Evolutionary conservation across 1,284 basidiomycete species (phyloP).

Genomic region (Ustilago cynodontis): DNA sequence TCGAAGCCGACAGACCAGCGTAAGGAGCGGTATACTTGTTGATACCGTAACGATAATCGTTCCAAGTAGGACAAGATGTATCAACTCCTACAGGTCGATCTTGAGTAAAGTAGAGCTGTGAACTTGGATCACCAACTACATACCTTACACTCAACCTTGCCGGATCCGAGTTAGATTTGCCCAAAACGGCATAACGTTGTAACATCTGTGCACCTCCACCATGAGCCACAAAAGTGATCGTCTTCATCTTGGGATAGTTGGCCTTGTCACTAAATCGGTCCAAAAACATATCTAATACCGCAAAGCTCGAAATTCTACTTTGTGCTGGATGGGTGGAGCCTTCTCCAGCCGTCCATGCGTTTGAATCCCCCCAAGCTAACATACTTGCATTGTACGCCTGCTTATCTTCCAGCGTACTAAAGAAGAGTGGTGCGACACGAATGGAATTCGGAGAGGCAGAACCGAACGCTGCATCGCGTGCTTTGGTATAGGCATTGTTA

Average conservation of each 20-base stretch:
- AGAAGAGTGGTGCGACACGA: constrained; percentile 59
- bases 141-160: constrained; percentile 46
- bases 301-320: constrained; percentile 32
- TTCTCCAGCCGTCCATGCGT: constrained; percentile 58
- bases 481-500: constrained; percentile 41
- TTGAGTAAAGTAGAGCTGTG: constrained; percentile 57
- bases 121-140: constrained; percentile 57
- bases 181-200: constrained; percentile 56
- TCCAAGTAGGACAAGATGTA: constrained; percentile 40
- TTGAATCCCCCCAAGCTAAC: constrained; percentile 57
- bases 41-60: constrained; percentile 58
- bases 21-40: constrained; percentile 31
- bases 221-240: constrained; percentile 62
- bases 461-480: constrained; percentile 16
- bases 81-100: constrained; percentile 52
- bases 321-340: constrained; percentile 36
- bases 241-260: constrained; percentile 56
- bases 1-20: neutral
- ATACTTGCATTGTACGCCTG: constrained; percentile 26
- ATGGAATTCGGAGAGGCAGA: constrained; percentile 43
- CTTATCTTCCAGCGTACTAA: constrained; percentile 44
- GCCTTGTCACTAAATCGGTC: constrained; percentile 26
- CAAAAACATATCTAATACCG: constrained; percentile 49
- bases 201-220: constrained; percentile 62
- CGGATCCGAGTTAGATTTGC: constrained; percentile 24